Base-by-base conservation (phyloP, 78 protist species). In the Cyanophora paradoxa region DNA sequence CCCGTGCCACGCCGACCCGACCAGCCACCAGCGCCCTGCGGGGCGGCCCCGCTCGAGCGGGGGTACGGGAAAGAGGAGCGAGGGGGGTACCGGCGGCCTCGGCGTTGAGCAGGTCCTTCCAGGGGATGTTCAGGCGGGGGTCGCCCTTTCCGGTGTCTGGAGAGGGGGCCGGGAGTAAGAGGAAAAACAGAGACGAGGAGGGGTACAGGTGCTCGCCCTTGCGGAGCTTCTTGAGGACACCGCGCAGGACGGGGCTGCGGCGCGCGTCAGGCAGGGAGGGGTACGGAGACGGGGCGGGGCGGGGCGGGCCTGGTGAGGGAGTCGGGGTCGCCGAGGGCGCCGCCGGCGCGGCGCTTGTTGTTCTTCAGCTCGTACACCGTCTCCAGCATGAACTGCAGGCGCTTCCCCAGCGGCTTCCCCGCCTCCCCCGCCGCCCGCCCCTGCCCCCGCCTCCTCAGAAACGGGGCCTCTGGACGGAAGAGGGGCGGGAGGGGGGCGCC, bases 21-120 rank as follows among this genome's bases (percentile, higher is more conserved):
- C 68, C 10, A 62, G 26, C 68, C 68, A 62, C 68, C 68, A 62
- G 31, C 68, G 68, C 33, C n/a, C n/a, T n/a, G n/a, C n/a, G n/a
- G n/a, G n/a, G n/a, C n/a, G n/a, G n/a, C n/a, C n/a, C n/a, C n/a
- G n/a, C n/a, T n/a, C n/a, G n/a, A n/a, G n/a, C n/a, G n/a, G n/a
- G n/a, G n/a, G n/a, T n/a, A n/a, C n/a, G n/a, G n/a, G n/a, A n/a
- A n/a, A n/a, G n/a, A n/a, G n/a, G n/a, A n/a, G n/a, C n/a, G n/a
- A n/a, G n/a, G n/a, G n/a, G n/a, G n/a, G n/a, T n/a, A n/a, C 68
- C 68, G 0, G 6, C 0, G 50, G 2, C 16, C 30, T 36, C 68
- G 1, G 68, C 68, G 19, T 37, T n/a, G 50, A 37, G 30, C 5
- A 33, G 42, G 16, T 62, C 68, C 19, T 16, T 46, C 68, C 68